These are phyloP conservation scores for Lathyrus tuberosus DNA, from an alignment of 306 rosid genomes.

Conservation along the genomic window DNA sequence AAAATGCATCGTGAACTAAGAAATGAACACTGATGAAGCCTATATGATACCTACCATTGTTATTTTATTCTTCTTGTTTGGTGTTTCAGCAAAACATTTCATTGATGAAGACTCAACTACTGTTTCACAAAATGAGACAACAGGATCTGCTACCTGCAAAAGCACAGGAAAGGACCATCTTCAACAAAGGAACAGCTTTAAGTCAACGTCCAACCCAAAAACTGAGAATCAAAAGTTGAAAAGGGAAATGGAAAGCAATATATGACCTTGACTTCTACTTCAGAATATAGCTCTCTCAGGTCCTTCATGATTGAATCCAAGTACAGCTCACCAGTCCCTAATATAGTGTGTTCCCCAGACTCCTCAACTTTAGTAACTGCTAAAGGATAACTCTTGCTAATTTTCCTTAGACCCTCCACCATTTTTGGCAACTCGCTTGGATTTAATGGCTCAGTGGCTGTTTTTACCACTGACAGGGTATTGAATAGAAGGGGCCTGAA, in stretches of 20 bases:
- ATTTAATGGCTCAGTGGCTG: slow-evolving; percentile 95
- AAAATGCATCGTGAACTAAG: slow-evolving; percentile 7
- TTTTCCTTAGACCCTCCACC: slow-evolving; percentile 99
- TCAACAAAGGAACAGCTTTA: slow-evolving; percentile 35
- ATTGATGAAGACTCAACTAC: slow-evolving; percentile 98
- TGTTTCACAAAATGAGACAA: slow-evolving; percentile 96
- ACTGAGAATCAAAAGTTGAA: background rate
- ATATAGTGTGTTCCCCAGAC: slow-evolving; percentile 95
- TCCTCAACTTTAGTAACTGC: slow-evolving; percentile 98
- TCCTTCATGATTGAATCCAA: slow-evolving; percentile 99
- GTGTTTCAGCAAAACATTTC: slow-evolving; percentile 99
- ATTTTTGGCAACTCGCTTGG: slow-evolving; percentile 98
- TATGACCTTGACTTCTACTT: slow-evolving; percentile 96
- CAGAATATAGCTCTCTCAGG: slow-evolving; percentile 94
- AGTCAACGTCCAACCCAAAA: slow-evolving; percentile 12
- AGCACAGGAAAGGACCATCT: slow-evolving; percentile 37
- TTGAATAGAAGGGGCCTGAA: slow-evolving; percentile 96
- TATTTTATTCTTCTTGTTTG: slow-evolving; percentile 97
- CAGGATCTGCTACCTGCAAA: slow-evolving; percentile 94
- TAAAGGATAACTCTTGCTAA: slow-evolving; percentile 97
- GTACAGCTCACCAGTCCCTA: slow-evolving; percentile 98
- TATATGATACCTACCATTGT: slow-evolving; percentile 72
- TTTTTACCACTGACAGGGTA: slow-evolving; percentile 94
- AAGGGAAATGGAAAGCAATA: background rate
- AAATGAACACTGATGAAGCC: background rate